A percentile compares a stretch with the other conserved stretches of the same genome.
These are phyloP conservation scores for Tolypocladium cylindrosporum DNA, from an alignment of 2,329 filamentous ascomycete species.

Conservation along the genomic window DNA sequence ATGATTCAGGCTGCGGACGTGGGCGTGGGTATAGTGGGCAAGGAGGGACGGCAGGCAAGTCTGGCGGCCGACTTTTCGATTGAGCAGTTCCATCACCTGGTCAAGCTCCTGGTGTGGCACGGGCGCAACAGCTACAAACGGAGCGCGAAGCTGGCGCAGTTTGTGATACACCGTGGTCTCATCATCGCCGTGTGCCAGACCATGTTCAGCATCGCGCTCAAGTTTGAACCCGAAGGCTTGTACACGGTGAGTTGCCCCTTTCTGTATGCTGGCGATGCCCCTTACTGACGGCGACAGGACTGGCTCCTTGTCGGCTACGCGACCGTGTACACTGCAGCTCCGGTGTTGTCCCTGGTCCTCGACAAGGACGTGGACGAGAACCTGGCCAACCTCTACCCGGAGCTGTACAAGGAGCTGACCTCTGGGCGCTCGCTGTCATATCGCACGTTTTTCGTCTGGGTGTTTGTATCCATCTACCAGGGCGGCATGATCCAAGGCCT, in stretches of 20 bases:
- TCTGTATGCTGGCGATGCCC: neutral
- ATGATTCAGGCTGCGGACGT: slow-evolving; percentile 99
- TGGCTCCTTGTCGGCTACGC: slow-evolving; percentile 97
- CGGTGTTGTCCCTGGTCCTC: slow-evolving; percentile 86
- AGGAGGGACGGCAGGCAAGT: slow-evolving; percentile 91
- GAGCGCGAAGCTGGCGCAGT: slow-evolving; percentile 89
- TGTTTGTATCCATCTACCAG: slow-evolving; percentile 89
- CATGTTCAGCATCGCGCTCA: slow-evolving; percentile 88
- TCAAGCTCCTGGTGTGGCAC: slow-evolving; percentile 97
- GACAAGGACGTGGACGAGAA: slow-evolving; percentile 93
- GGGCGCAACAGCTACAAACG: slow-evolving; percentile 96
- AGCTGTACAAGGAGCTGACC: slow-evolving; percentile 96
- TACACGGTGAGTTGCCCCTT: slow-evolving; percentile 51
- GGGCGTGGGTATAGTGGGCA: slow-evolving; percentile 94
- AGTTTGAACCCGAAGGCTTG: slow-evolving; percentile 86
- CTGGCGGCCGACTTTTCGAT: slow-evolving; percentile 95
- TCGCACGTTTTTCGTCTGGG: slow-evolving; percentile 94
- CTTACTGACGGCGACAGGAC: slow-evolving; percentile 40
- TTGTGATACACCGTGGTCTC: slow-evolving; percentile 93
- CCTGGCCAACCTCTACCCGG: slow-evolving; percentile 88
- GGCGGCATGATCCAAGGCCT: slow-evolving; percentile 93
- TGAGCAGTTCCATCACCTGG: slow-evolving; percentile 87
- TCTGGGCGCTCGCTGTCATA: slow-evolving; percentile 79
- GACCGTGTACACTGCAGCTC: slow-evolving; percentile 87
- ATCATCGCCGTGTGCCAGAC: slow-evolving; percentile 96